A percentile compares a stretch with the other conserved stretches of the same genome.
phyloP scores from a whole-genome alignment of 768 basidiomycete species.

The Podaxis sp. region DNA sequence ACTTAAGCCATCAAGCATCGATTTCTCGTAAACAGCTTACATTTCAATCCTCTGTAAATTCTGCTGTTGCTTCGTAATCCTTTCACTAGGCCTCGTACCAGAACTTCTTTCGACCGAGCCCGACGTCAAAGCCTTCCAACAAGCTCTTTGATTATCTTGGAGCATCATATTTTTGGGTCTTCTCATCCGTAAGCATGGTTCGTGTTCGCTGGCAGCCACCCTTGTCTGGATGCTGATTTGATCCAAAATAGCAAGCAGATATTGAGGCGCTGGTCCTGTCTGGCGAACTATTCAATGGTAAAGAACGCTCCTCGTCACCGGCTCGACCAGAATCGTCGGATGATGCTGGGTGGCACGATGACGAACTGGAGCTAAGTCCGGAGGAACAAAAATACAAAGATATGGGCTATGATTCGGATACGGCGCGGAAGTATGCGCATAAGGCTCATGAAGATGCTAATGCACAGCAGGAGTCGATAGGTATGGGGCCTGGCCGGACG shows the following conservation, averaged over 20 bases:
- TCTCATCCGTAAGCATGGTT: constrained; percentile 1
- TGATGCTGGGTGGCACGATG: constrained; percentile 52
- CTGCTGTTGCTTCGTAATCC: background rate
- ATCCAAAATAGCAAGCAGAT: constrained; percentile 33
- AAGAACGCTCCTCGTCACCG: constrained; percentile 60
- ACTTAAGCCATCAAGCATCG: background rate
- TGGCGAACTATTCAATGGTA: constrained; percentile 67
- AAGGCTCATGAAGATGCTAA: constrained; percentile 32
- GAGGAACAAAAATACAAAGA: constrained; percentile 39
- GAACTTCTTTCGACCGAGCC: background rate
- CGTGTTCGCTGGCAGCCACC: background rate
- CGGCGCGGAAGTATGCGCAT: constrained; percentile 34
- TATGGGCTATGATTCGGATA: constrained; percentile 46
- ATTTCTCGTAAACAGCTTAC: background rate
- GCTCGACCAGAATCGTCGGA: constrained; percentile 62
- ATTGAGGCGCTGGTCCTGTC: constrained; percentile 77
- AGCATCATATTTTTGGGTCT: background rate
- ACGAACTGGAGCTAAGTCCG: constrained; percentile 36
- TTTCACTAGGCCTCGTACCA: background rate
- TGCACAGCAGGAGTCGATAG: constrained; percentile 55
- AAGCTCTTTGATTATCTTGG: background rate
- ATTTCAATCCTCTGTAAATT: background rate
- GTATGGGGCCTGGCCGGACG: constrained; percentile 84
- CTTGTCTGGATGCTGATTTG: background rate
- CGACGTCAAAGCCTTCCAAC: background rate